Conservation (phyloP, 768 basidiomycete genomes). For the Fomitopsis serialis region DNA sequence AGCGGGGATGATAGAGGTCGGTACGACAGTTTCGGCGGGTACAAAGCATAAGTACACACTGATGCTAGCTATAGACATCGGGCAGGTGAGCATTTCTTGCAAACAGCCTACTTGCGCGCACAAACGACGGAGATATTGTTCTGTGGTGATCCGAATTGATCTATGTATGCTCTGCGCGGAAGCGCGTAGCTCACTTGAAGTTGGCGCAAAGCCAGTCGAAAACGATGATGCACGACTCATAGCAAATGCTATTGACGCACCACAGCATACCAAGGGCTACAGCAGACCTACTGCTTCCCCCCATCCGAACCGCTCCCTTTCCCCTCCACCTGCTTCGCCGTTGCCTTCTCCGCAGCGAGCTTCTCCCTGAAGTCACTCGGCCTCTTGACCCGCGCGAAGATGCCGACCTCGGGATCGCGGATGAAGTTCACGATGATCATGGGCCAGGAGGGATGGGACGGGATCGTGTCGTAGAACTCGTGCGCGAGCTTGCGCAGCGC, state of each 20-base stretch:
- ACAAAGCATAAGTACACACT: no score
- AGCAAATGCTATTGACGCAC: background rate
- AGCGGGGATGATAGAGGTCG: no score
- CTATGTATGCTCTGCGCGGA: no score
- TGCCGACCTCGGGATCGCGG: slow-evolving; percentile 80
- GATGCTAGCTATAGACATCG: no score
- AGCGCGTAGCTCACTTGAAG: no score
- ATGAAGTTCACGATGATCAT: slow-evolving; percentile 96
- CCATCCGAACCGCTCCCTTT: background rate
- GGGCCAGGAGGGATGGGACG: slow-evolving; percentile 88
- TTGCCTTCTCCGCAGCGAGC: slow-evolving; percentile 1
- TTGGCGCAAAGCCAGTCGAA: no score
- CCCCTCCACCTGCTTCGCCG: background rate
- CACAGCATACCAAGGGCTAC: background rate
- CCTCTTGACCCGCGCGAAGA: slow-evolving; percentile 85
- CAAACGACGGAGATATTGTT: no score
- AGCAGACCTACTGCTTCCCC: background rate
- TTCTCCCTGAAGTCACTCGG: slow-evolving; percentile 33
- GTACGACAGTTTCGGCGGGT: no score
- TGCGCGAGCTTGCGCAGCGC: slow-evolving; percentile 77
- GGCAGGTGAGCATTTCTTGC: no score
- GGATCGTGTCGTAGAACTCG: slow-evolving; percentile 87
- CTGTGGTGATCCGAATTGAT: no score
- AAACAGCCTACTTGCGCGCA: no score
- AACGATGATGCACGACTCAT: background rate